Evolutionary conservation across 2,329 filamentous ascomycete species (phyloP).

Genomic region (Colletotrichum sp.): DNA sequence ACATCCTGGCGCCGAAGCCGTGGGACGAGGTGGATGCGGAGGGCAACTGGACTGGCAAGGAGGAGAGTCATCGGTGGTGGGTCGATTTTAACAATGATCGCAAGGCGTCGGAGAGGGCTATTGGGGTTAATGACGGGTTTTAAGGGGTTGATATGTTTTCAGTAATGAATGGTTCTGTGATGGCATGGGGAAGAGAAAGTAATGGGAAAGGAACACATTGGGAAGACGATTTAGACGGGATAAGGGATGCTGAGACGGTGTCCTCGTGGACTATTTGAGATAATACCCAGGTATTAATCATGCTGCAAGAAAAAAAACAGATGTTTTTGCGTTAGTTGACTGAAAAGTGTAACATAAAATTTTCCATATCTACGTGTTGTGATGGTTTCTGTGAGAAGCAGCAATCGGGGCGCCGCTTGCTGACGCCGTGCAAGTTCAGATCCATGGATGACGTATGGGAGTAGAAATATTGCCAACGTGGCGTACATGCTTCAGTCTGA

Average conservation of each 20-base stretch:
- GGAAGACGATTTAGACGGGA: not conserved
- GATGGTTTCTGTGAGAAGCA: not conserved
- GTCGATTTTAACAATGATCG: slow-evolving; percentile 52
- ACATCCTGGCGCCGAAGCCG: slow-evolving; percentile 66
- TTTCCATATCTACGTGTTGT: not conserved
- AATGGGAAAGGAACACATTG: not conserved
- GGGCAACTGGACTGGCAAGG: slow-evolving; percentile 48
- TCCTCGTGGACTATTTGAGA: not conserved
- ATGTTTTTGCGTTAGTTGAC: not conserved
- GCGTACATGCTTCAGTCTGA: not conserved
- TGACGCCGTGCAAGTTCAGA: not conserved
- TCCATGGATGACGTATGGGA: not conserved
- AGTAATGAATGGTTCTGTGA: not conserved
- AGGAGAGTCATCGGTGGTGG: slow-evolving; percentile 64
- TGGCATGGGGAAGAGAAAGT: not conserved
- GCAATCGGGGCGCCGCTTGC: too few relatives aligned
- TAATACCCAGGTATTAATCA: slow-evolving; percentile 1
- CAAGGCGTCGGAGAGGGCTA: slow-evolving; percentile 42
- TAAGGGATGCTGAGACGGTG: not conserved
- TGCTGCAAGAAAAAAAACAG: not conserved
- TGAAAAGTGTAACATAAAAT: fast-evolving
- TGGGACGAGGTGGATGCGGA: slow-evolving; percentile 57
- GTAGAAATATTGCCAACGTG: not conserved
- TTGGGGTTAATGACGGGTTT: slow-evolving; percentile 42
- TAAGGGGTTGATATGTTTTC: slow-evolving; percentile 1